phyloP scores from a whole-genome alignment of 495 filamentous ascomycete species.

The Cryomyces minteri region DNA sequence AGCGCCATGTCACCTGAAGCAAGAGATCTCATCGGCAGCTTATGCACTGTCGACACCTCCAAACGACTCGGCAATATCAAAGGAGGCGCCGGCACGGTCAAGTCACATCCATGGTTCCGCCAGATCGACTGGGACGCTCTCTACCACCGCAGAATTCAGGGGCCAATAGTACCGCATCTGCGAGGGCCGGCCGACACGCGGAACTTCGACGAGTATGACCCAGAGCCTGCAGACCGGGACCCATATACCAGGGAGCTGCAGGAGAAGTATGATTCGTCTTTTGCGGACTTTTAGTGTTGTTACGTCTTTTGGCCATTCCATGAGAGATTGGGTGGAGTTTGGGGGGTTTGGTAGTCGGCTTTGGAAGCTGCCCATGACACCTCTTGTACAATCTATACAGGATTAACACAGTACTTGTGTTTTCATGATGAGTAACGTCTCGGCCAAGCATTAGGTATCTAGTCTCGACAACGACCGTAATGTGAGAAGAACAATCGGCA shows the following conservation, averaged over 20 bases:
- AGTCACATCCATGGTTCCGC: conserved; percentile 72
- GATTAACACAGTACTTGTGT: too few relatives aligned
- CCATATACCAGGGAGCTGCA: conserved; percentile 58
- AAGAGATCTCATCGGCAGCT: conserved; percentile 61
- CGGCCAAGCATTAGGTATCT: too few relatives aligned
- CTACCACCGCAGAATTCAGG: conserved; percentile 41
- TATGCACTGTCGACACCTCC: conserved; percentile 80
- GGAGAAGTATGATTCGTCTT: conserved; percentile 56
- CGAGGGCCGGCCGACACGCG: conserved; percentile 64
- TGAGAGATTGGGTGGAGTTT: too few relatives aligned
- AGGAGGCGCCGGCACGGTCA: conserved; percentile 66
- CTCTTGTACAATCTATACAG: too few relatives aligned
- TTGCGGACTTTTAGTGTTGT: conserved; percentile 49
- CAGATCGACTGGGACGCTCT: conserved; percentile 75
- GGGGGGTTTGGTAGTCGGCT: too few relatives aligned
- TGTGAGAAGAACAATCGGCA: too few relatives aligned
- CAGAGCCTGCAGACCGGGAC: conserved; percentile 31
- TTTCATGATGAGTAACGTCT: too few relatives aligned
- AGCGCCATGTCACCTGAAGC: conserved; percentile 53
- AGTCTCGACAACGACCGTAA: too few relatives aligned
- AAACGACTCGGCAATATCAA: conserved; percentile 77
- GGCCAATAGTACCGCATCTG: conserved; percentile 75
- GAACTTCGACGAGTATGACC: conserved; percentile 81
- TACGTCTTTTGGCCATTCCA: too few relatives aligned
- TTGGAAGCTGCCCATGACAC: too few relatives aligned